A percentile compares a stretch with the other conserved stretches of the same genome.
phyloP scores from a whole-genome alignment of 2,329 filamentous ascomycete genomes.

The Furcasterigmium sp. region DNA sequence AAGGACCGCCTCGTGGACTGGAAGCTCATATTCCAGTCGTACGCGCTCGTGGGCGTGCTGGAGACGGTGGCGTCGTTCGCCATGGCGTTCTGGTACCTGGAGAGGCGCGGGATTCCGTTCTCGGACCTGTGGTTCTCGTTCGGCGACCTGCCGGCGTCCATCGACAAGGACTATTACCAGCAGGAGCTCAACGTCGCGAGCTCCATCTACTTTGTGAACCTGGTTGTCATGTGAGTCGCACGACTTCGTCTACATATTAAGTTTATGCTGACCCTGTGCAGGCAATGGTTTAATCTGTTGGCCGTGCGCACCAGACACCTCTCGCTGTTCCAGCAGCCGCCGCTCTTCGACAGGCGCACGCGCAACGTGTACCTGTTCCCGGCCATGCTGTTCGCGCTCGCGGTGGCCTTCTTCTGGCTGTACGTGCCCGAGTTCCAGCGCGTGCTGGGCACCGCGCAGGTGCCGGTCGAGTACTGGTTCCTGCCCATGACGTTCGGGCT shows the following conservation, averaged over 20 bases:
- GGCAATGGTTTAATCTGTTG: conserved; percentile 72
- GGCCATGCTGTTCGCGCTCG: conserved; percentile 62
- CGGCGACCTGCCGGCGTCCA: conserved; percentile 42
- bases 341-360: conserved; percentile 57
- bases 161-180: conserved; percentile 49
- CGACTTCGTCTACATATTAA: too few relatives aligned
- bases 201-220: conserved; percentile 73
- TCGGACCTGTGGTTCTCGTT: conserved; percentile 63
- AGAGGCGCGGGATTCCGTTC: conserved; percentile 61
- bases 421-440: conserved; percentile 63
- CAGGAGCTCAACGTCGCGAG: conserved; percentile 58
- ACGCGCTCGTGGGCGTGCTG: conserved; percentile 63
- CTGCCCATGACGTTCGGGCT: conserved; percentile 67
- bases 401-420: conserved; percentile 64
- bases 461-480: conserved; percentile 73
- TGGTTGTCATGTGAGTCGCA: conserved; percentile 67
- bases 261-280: conserved; percentile 17
- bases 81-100: conserved; percentile 63
- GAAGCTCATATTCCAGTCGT: conserved; percentile 67
- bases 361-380: conserved; percentile 67
- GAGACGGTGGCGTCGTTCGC: conserved; percentile 56
- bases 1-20: conserved; percentile 70
- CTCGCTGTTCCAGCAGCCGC: conserved; percentile 68
- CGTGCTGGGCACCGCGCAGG: conserved; percentile 52
- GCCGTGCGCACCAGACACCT: conserved; percentile 61